A percentile compares a stretch with the other conserved stretches of the same genome.
Evolutionary conservation across 805 yeast species (phyloP).

Genomic region (Myxozyma udenii): DNA sequence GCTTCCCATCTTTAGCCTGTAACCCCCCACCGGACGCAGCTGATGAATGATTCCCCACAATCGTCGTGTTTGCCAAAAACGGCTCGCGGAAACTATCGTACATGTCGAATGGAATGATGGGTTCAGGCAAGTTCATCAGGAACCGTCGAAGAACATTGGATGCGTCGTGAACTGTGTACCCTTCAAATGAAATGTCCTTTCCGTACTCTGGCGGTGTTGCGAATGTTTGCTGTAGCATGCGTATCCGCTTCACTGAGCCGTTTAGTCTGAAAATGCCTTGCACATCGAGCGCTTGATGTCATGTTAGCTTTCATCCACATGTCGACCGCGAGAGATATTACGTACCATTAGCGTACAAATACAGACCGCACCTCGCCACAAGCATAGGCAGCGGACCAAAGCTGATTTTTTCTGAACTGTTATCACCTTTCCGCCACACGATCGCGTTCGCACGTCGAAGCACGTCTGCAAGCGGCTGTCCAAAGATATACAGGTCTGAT

Average conservation of each 20-base stretch:
- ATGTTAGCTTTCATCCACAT: background rate
- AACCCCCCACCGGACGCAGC: background rate
- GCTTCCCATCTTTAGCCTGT: background rate
- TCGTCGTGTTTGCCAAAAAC: background rate
- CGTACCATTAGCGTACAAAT: slow-evolving; percentile 62
- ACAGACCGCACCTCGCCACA: slow-evolving; percentile 94
- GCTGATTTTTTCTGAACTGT: slow-evolving; percentile 57
- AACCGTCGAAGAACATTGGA: slow-evolving; percentile 85
- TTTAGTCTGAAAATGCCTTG: slow-evolving; percentile 94
- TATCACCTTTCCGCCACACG: slow-evolving; percentile 57
- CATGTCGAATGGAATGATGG: slow-evolving; percentile 61
- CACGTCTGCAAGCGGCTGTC: slow-evolving; percentile 70
- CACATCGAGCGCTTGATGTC: slow-evolving; percentile 49
- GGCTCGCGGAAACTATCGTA: slow-evolving; percentile 15
- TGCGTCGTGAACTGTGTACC: slow-evolving; percentile 94
- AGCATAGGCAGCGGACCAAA: slow-evolving; percentile 90
- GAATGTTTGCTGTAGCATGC: slow-evolving; percentile 78
- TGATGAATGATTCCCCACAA: background rate
- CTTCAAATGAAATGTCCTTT: slow-evolving; percentile 82
- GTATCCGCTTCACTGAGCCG: slow-evolving; percentile 84
- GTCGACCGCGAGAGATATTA: slow-evolving; percentile 30
- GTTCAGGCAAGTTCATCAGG: slow-evolving; percentile 85
- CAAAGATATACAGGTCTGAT: slow-evolving; percentile 54
- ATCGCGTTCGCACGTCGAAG: slow-evolving; percentile 72
- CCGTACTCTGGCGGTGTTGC: slow-evolving; percentile 90